Evolutionary conservation across 1,284 basidiomycete species (phyloP), one percentile per base, ranked within the genome.

Genomic region (Flammula alnicola): DNA sequence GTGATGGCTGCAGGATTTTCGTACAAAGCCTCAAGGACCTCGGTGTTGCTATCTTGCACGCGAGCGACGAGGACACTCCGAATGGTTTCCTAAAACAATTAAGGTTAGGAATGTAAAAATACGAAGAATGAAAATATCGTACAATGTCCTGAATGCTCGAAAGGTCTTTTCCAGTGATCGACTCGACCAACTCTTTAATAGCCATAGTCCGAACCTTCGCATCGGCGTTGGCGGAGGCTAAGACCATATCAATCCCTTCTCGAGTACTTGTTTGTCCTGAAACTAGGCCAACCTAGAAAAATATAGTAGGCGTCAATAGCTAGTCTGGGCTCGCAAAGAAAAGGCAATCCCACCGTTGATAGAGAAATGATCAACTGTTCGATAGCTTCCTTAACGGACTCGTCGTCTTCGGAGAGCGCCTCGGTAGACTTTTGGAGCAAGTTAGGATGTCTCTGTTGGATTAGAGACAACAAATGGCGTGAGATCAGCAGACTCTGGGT

Each of bases 1-100:
- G 81, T 67, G 33, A 90, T 62, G 1, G 68, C 43, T 4, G 68
- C 59, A 0, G 83, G 69, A 5, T 76, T 64, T 1, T 71, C 68
- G 63, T 94, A 94, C 2, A 95, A 70, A 0, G 77, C 79, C 29
- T 85, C 74, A 9, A 93, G 66, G 7, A 95, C 88, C 0, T 67
- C 59, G 1, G 71, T 54, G 27, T 82, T 77, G 3, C 77, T 73
- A 60, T 96, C 93, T 40, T 83, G 77, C 3, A 91, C 64, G 1
- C 90, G 81, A 10, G 83, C 77, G 14, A 85, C 60, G 5, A 89
- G 68, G 1, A 83, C 80, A 6, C 76, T 74, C 25, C 71, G 71
- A 14, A 82, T 65, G 2, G 80, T 75, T 42, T 75, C 70, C 81
- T 84, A 14, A 4, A 31, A 25, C 7, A 25, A 19, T 31, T 27